Conservation (phyloP, 768 basidiomycete species). For the Lentinula lateritia region DNA sequence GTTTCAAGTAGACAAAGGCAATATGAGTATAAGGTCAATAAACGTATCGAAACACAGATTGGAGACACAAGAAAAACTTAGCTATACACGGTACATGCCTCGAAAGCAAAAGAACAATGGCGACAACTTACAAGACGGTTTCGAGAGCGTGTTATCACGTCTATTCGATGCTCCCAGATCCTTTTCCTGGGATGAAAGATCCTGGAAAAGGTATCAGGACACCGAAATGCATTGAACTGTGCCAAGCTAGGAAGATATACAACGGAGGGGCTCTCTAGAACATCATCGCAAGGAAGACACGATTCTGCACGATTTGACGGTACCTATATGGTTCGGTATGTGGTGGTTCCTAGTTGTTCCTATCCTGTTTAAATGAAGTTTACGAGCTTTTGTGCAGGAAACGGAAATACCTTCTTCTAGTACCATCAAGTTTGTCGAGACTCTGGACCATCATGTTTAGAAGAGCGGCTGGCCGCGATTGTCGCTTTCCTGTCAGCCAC, state of each 20-base stretch:
- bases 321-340: neutral
- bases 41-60: neutral
- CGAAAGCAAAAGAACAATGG: conserved; percentile 1
- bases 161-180: neutral
- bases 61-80: neutral
- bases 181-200: conserved; percentile 3
- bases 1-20: neutral
- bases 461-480: neutral
- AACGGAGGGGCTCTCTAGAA: neutral
- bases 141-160: neutral
- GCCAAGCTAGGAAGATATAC: neutral
- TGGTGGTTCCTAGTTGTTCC: neutral
- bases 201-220: neutral
- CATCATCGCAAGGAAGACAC: neutral
- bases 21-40: neutral
- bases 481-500: neutral
- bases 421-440: neutral
- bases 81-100: neutral
- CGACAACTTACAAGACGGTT: neutral
- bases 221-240: neutral
- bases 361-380: neutral
- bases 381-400: neutral
- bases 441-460: neutral
- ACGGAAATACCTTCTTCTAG: neutral
- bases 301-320: neutral